phyloP scores from a whole-genome alignment of 1,139 yeast species.

The Taphrina flavorubra region DNA sequence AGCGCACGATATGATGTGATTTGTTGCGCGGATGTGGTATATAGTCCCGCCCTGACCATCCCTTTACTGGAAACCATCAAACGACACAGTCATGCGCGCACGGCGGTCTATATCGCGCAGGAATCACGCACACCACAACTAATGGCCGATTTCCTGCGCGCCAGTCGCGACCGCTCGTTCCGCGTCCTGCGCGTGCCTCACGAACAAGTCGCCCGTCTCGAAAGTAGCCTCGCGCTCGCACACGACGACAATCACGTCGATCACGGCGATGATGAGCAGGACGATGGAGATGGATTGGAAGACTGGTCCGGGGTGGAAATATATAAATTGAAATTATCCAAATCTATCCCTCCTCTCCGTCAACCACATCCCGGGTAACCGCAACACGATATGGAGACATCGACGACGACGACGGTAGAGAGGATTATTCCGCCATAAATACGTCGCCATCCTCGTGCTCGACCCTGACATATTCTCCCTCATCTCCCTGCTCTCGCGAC shows the following conservation, averaged over 20 bases:
- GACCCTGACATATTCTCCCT: slow-evolving; percentile 9
- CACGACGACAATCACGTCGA: background rate
- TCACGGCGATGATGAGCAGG: background rate
- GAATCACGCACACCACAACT: slow-evolving; percentile 19
- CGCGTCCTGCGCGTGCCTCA: background rate
- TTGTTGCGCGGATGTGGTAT: slow-evolving; percentile 22
- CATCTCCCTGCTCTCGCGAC: background rate
- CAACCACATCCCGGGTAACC: background rate
- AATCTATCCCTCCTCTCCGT: background rate
- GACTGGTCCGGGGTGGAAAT: slow-evolving; percentile 30
- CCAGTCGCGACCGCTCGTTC: background rate
- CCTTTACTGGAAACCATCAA: background rate
- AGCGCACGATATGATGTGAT: background rate
- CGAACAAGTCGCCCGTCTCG: slow-evolving; percentile 7
- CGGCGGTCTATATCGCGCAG: slow-evolving; percentile 24
- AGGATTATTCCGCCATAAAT: slow-evolving; percentile 10
- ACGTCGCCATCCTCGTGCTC: slow-evolving; percentile 26
- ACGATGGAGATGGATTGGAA: background rate
- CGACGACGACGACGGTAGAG: background rate
- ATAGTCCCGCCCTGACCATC: background rate
- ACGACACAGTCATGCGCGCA: background rate
- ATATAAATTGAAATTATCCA: slow-evolving; percentile 1
- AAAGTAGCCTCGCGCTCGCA: background rate
- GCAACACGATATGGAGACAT: no score
- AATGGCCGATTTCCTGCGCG: slow-evolving; percentile 1